Percentiles rank a stretch among this genome's conserved stretches.
Conservation (phyloP, 306 rosid species). For the Vachellia collinsii region DNA sequence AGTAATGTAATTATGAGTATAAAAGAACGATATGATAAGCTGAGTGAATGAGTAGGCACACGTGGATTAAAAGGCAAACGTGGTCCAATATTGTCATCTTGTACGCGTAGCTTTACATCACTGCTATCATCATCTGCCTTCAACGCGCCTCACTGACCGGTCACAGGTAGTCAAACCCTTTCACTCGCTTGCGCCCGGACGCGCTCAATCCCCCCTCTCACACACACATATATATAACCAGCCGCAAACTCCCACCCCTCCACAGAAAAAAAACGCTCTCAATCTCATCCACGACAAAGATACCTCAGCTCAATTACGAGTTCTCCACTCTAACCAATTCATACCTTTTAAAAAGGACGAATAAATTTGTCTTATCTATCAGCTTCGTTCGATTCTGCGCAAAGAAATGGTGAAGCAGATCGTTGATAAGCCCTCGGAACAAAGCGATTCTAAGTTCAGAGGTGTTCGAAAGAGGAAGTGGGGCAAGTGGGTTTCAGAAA, state of each 20-base stretch:
- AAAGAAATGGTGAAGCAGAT: constrained; percentile 45
- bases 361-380: not conserved
- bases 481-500: constrained; percentile 92
- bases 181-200: not conserved
- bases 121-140: not conserved
- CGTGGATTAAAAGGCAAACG: constrained; percentile 40
- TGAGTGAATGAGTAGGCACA: not conserved
- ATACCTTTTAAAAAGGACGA: not conserved
- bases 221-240: not conserved
- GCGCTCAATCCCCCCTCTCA: not conserved
- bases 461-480: constrained; percentile 88
- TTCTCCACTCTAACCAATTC: not conserved
- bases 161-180: constrained; percentile 21
- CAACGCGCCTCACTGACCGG: constrained; percentile 54
- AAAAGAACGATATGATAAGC: not conserved
- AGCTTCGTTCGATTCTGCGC: not conserved
- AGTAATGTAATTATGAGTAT: too few species aligned
- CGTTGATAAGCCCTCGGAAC: not conserved
- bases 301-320: not conserved
- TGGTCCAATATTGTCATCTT: constrained; percentile 14
- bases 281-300: not conserved
- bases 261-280: not conserved
- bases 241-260: not conserved
- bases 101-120: constrained; percentile 25
- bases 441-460: constrained; percentile 45